Conservation (phyloP, 306 rosid species). For the Biancaea sappan region DNA sequence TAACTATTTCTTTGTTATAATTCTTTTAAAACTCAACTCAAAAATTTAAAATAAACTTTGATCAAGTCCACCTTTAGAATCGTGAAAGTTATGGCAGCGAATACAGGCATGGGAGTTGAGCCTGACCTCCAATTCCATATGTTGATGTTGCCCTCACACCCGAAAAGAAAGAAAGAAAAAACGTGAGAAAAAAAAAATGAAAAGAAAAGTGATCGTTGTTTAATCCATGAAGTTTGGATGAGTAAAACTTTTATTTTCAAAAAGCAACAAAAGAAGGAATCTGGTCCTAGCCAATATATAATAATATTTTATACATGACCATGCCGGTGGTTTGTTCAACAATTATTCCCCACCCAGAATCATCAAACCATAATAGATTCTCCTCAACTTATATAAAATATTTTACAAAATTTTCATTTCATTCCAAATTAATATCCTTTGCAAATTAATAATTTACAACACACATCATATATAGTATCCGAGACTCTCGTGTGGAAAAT, state of each 20-base stretch:
- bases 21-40: too few species aligned
- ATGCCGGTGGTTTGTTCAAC: background rate
- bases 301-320: background rate
- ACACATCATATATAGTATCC: background rate
- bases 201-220: background rate
- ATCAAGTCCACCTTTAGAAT: too few species aligned
- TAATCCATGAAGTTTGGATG: background rate
- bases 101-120: too few species aligned
- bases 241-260: background rate
- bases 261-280: background rate
- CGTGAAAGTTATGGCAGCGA: too few species aligned
- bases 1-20: too few species aligned
- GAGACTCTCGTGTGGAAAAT: background rate
- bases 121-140: too few species aligned
- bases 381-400: background rate
- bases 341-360: background rate
- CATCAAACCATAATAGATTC: background rate
- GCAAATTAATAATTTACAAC: background rate
- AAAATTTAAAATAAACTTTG: too few species aligned
- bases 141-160: too few species aligned
- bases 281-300: background rate
- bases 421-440: background rate
- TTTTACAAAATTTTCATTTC: background rate
- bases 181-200: too few species aligned
- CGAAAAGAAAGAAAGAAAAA: too few species aligned